Evolutionary conservation across 257 asterid species (phyloP), one percentile per base, ranked within the genome.

Genomic region (Paulownia fortunei): DNA sequence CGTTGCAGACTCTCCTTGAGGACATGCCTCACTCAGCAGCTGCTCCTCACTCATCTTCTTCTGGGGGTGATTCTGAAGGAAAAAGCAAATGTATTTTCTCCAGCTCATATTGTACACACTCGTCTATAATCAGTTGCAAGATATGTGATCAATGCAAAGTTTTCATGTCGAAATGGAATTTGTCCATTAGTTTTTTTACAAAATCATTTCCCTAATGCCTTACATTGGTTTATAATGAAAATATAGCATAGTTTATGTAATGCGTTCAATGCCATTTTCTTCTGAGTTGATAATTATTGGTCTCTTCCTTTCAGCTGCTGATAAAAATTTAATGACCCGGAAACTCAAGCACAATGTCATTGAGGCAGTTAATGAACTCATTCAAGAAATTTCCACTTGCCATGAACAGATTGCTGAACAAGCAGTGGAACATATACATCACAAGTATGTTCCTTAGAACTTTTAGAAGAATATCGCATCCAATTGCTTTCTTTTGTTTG

Each of bases 381-480:
- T 96, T 86, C 97, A 86, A 85, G 99, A 93, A 84, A 92, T 96
- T 69, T 82, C 96, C 55, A 90, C 97, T 73, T 93, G 97, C 89
- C 97, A 96, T 55, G 99, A 96, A 74, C 96, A 86, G 84, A 96
- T 96, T 83, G 96, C 99, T 70, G 98, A 91, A 83, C 97, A 93
- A 83, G 99, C 98, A 12, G 97, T 96, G 84, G 99, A 96, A 84
- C 99, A 92, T 86, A 96, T 96, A 81, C 99, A 96, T 84, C 99
- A 96, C 24, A 96, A 96, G 99, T 96, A 93, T 44, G n/a, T n/a
- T n/a, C n/a, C n/a, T n/a, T n/a, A n/a, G n/a, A n/a, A n/a, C n/a
- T n/a, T n/a, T n/a, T n/a, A n/a, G n/a, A n/a, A n/a, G n/a, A n/a
- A n/a, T n/a, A n/a, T n/a, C n/a, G 86, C 80, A 18, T 63, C 76